Evolutionary conservation across 148 eudicot species (phyloP).

Genomic region (Rheum nobile): DNA sequence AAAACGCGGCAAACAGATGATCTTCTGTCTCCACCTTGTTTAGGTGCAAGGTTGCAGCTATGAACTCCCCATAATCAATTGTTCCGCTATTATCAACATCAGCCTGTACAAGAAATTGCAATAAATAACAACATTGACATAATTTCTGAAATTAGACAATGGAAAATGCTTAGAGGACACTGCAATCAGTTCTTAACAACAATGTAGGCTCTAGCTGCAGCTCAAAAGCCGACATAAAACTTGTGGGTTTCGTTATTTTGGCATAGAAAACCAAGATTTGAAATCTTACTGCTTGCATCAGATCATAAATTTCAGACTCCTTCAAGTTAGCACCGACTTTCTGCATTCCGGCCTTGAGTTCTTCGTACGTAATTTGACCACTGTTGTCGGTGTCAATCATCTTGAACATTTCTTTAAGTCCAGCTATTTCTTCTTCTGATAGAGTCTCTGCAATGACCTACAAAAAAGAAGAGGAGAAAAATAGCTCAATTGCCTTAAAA

Average conservation of each 20-base stretch:
- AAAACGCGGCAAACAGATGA: conserved; percentile 29
- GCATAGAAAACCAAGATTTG: neutral
- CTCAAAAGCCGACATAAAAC: too few relatives aligned
- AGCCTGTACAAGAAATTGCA: conserved; percentile 16
- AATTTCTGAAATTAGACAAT: neutral
- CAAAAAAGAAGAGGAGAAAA: neutral
- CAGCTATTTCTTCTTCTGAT: conserved; percentile 37
- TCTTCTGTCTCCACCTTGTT: conserved; percentile 39
- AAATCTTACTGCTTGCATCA: conserved; percentile 33
- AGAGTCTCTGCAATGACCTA: conserved; percentile 25
- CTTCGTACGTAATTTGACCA: conserved; percentile 34
- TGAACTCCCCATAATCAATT: conserved; percentile 38
- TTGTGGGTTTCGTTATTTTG: too few relatives aligned
- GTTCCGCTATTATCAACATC: conserved; percentile 39
- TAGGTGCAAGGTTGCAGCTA: conserved; percentile 35
- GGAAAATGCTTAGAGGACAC: neutral
- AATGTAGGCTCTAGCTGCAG: too few relatives aligned
- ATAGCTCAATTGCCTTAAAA: neutral
- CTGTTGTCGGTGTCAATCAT: conserved; percentile 34
- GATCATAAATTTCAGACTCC: conserved; percentile 33
- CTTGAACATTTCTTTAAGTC: conserved; percentile 32
- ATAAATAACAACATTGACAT: neutral
- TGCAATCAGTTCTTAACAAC: neutral
- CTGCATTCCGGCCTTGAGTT: conserved; percentile 29
- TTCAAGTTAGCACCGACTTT: conserved; percentile 29